Base-by-base conservation (phyloP, 176 grass and related monocot species). In the Musa itinerans region DNA sequence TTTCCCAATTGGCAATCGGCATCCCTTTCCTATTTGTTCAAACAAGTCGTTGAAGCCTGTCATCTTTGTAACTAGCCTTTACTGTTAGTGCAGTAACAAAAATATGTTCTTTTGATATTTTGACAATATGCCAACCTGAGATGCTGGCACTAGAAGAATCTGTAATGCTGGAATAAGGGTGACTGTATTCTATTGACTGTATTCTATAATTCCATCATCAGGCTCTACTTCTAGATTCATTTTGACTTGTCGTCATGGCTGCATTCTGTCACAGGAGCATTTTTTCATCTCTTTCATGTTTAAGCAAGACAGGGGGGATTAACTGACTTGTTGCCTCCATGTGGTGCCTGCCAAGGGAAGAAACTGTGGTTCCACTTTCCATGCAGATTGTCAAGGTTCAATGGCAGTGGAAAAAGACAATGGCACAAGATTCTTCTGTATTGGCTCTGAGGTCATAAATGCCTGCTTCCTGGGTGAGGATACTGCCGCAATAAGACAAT, bases 111-210 rank as follows among this genome's bases (percentile, higher is more conserved):
- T 50, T 71, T 26, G 70, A 80, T 58, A 82, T 89, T 80, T 81
- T 87, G 75, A 91, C 88, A 73, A 76, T 85, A 20, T 79, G 78
- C 19, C 83, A 74, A 50, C 84, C 85, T 54, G 90, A 93, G 43
- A 90, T 88, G 7, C 88, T 93, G 65, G 78, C 84, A 3, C 90
- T 97, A 1, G 90, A 97, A 48, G 90, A 93, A 84, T 96, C 89
- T 9, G 85, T 87, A 83, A 51, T 90, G 23, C 87, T 85, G 23
- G 85, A 88, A 52, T 86, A 89, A 71, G 82, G 89, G 59, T 76
- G 62, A 54, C 81, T 92, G 22, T 86, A 81, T 74, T 87, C 89
- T 87, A 63, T 74, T 76, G 62, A 54, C 81, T 92, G 22, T 86
- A 81, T 74, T 87, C 89, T 87, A 63, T 74, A 78, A 53, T 52